A percentile compares a stretch with the other conserved stretches of the same genome.
phyloP scores from a whole-genome alignment of 75 land plant genomes.

The Adiantum capillusveneris region DNA sequence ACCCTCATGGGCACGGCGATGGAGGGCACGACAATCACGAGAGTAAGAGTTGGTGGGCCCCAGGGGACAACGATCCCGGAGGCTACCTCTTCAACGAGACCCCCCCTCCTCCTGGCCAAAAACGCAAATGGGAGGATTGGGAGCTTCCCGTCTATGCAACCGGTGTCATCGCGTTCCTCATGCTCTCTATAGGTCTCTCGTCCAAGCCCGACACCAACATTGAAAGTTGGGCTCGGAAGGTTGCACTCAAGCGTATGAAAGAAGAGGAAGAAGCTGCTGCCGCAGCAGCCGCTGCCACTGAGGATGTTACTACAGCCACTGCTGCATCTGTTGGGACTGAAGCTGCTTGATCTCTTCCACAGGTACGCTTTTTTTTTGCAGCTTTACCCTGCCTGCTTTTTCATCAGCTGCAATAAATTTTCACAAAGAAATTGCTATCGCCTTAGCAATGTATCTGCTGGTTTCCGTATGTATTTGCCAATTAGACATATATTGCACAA shows the following conservation, averaged over 20 bases:
- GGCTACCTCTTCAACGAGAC: constrained; percentile 75
- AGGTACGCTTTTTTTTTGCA: too few relatives aligned
- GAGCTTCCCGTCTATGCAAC: constrained; percentile 94
- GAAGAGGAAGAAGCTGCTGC: constrained; percentile 14
- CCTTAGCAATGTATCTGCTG: too few relatives aligned
- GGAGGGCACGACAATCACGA: constrained; percentile 35
- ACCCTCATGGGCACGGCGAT: constrained; percentile 11
- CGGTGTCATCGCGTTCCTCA: constrained; percentile 64
- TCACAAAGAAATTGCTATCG: too few relatives aligned
- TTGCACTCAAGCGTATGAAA: constrained; percentile 73
- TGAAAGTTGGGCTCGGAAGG: constrained; percentile 97
- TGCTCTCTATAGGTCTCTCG: constrained; percentile 84
- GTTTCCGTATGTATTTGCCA: too few relatives aligned
- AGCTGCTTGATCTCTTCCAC: neutral
- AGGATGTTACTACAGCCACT: neutral
- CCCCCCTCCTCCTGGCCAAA: constrained; percentile 80
- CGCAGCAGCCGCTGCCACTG: neutral
- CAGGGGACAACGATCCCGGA: constrained; percentile 73
- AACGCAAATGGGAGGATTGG: constrained; percentile 97
- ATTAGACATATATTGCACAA: too few relatives aligned
- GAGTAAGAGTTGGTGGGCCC: constrained; percentile 53
- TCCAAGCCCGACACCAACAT: constrained; percentile 95
- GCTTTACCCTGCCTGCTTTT: too few relatives aligned
- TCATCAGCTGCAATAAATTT: too few relatives aligned
- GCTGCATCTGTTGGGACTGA: neutral